Conservation (phyloP, 1,284 basidiomycete genomes). For the Pisolithus thermaeus region DNA sequence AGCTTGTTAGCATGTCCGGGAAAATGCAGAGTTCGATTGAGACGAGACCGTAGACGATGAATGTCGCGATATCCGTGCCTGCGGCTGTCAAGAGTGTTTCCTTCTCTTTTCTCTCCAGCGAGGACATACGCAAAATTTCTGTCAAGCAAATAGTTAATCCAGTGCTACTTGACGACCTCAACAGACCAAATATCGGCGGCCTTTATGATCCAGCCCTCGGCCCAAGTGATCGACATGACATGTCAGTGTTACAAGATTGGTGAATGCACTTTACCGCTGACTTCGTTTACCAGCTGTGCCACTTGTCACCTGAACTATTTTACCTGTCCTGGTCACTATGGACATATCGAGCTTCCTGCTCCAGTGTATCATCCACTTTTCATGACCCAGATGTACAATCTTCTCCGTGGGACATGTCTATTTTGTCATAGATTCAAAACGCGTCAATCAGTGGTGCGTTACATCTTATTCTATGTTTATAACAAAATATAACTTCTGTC, state of each 20-base stretch:
- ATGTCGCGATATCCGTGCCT: conserved; percentile 86
- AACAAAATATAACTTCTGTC: conserved; percentile 4
- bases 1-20: conserved; percentile 6
- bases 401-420: conserved; percentile 88
- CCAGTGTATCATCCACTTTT: conserved; percentile 98
- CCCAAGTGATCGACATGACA: conserved; percentile 80
- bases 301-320: conserved; percentile 92
- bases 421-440: conserved; percentile 95
- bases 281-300: conserved; percentile 62
- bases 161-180: conserved; percentile 88
- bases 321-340: conserved; percentile 96
- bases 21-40: not conserved
- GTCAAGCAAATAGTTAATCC: conserved; percentile 97
- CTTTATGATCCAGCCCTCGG: conserved; percentile 96
- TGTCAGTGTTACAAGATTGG: conserved; percentile 53
- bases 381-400: conserved; percentile 87
- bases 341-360: conserved; percentile 96
- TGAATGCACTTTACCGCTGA: conserved; percentile 1
- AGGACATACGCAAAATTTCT: conserved; percentile 89
- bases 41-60: conserved; percentile 52
- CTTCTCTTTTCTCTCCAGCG: conserved; percentile 91
- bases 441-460: conserved; percentile 67
- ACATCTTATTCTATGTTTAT: conserved; percentile 6
- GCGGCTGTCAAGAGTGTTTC: conserved; percentile 83
- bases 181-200: conserved; percentile 88